Evolutionary conservation across 148 eudicot genomes (phyloP).

Genomic region (Rhododendron henanense): DNA sequence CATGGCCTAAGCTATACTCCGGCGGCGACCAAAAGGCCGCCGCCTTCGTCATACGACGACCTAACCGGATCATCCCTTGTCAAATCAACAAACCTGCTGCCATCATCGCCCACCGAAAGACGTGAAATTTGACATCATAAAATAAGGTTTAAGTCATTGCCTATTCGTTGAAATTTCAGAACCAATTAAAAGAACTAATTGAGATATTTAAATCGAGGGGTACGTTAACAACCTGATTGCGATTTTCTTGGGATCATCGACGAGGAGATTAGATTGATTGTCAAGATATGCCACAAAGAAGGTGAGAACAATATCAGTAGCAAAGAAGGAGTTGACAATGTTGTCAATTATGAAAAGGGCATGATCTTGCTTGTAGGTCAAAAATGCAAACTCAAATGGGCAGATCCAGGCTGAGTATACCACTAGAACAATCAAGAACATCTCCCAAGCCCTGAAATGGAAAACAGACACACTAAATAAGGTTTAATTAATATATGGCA

Average conservation of each 20-base stretch:
- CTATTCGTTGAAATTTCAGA: no score
- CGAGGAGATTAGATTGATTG: conserved; percentile 53
- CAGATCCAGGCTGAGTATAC: conserved; percentile 89
- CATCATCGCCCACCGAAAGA: no score
- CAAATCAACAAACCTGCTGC: no score
- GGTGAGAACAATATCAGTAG: conserved; percentile 75
- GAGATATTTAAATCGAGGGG: no score
- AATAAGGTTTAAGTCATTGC: no score
- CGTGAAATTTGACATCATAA: no score
- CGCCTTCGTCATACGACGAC: no score
- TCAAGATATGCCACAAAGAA: conserved; percentile 91
- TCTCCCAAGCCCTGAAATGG: conserved; percentile 84
- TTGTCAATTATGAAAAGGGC: conserved; percentile 57
- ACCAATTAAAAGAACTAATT: no score
- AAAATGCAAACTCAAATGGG: conserved; percentile 83
- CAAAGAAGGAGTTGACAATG: conserved; percentile 75
- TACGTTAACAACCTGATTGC: conserved; percentile 42
- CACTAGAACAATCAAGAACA: conserved; percentile 60
- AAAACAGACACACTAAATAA: not conserved
- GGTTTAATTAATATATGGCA: not conserved
- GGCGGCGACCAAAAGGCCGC: no score
- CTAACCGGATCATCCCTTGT: no score
- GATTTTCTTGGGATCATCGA: conserved; percentile 71
- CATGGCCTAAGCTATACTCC: no score
- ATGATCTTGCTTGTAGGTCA: conserved; percentile 36